Evolutionary conservation across 257 asterid genomes (phyloP).

Genomic region (Scutellaria galericulata): DNA sequence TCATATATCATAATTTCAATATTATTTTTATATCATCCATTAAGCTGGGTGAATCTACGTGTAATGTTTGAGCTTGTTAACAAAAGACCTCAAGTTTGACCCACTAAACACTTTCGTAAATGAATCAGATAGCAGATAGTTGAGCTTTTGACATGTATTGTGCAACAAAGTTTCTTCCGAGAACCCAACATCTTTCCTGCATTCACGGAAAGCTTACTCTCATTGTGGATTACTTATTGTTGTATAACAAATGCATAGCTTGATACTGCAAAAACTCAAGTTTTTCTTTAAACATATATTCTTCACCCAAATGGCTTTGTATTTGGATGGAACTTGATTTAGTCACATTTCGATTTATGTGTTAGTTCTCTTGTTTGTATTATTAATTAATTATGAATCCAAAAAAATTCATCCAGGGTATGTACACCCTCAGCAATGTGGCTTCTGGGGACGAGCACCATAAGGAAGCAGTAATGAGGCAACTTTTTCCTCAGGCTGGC

Average conservation of each 20-base stretch:
- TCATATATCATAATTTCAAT: slow-evolving; percentile 3
- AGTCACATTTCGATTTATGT: background rate
- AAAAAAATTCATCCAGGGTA: slow-evolving; percentile 51
- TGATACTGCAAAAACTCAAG: background rate
- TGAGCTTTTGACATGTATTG: slow-evolving; percentile 1
- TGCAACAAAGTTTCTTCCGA: slow-evolving; percentile 2
- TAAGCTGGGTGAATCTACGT: background rate
- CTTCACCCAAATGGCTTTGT: slow-evolving; percentile 1
- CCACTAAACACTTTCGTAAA: background rate
- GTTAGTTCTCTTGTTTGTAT: slow-evolving; percentile 18
- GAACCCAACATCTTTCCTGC: slow-evolving; percentile 2
- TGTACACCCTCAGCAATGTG: slow-evolving; percentile 75
- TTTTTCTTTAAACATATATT: background rate
- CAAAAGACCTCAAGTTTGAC: background rate
- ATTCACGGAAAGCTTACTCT: background rate
- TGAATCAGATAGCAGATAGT: slow-evolving; percentile 2
- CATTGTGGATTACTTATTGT: slow-evolving; percentile 7
- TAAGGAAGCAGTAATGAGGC: slow-evolving; percentile 83
- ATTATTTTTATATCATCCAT: background rate
- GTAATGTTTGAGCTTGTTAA: slow-evolving; percentile 2
- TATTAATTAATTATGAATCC: background rate
- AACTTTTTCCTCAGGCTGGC: slow-evolving; percentile 55
- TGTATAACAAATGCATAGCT: slow-evolving; percentile 4
- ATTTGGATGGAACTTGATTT: too few species aligned
- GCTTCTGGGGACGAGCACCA: slow-evolving; percentile 92